phyloP scores from a whole-genome alignment of 2,329 filamentous ascomycete species.

The Penicillium glabrum region DNA sequence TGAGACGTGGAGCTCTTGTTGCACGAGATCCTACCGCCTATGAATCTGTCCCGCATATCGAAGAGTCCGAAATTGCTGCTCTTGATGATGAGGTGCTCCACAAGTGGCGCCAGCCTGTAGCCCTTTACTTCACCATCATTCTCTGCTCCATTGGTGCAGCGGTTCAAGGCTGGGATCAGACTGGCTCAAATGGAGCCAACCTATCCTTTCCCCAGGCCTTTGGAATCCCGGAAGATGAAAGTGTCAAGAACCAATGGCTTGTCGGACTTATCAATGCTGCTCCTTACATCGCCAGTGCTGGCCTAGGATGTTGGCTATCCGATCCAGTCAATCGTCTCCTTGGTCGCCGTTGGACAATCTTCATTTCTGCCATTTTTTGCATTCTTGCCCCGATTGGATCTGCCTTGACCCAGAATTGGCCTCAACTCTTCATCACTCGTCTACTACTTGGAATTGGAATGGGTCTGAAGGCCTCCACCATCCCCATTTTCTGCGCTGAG shows the following conservation, averaged over 20 bases:
- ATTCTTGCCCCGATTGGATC: constrained; percentile 69
- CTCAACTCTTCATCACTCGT: constrained; percentile 57
- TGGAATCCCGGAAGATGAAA: constrained; percentile 42
- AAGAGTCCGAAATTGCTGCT: constrained; percentile 20
- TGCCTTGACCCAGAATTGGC: constrained; percentile 60
- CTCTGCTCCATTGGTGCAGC: constrained; percentile 54
- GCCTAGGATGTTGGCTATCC: constrained; percentile 64
- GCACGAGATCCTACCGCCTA: constrained; percentile 51
- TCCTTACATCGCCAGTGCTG: constrained; percentile 54
- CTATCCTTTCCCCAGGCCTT: constrained; percentile 51
- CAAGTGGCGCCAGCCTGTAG: constrained; percentile 51
- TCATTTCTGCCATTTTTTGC: constrained; percentile 63
- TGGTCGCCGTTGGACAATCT: constrained; percentile 65
- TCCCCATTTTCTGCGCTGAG: constrained; percentile 57
- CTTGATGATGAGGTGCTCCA: constrained; percentile 49
- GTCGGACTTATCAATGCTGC: constrained; percentile 66
- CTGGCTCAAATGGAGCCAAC: constrained; percentile 46
- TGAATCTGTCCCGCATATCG: constrained; percentile 44
- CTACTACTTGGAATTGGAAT: constrained; percentile 62
- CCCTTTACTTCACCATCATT: constrained; percentile 53
- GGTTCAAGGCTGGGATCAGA: constrained; percentile 45
- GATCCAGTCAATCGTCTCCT: constrained; percentile 61
- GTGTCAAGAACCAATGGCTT: constrained; percentile 54
- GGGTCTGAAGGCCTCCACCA: constrained; percentile 60
- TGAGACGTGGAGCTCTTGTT: constrained; percentile 52